Conservation (phyloP, 1,139 yeast genomes). For the Debaryomycetaceae sp. region DNA sequence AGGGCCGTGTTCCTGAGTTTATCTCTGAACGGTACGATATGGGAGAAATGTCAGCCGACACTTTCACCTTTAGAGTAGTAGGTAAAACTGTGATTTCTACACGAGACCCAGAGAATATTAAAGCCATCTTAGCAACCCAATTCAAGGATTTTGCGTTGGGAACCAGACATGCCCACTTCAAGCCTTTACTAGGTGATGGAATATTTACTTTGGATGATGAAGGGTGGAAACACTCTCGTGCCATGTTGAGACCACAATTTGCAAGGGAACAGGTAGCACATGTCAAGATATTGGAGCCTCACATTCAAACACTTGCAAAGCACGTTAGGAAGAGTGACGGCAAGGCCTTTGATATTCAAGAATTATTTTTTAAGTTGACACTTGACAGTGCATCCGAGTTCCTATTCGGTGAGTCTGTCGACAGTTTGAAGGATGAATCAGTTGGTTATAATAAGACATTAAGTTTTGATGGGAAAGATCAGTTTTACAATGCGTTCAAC, state of each 20-base stretch:
- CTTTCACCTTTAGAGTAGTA: constrained; percentile 14
- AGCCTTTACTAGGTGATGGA: constrained; percentile 52
- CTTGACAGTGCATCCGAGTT: constrained; percentile 59
- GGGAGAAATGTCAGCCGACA: background rate
- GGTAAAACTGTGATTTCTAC: constrained; percentile 22
- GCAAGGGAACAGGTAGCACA: constrained; percentile 54
- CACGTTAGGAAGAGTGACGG: constrained; percentile 28
- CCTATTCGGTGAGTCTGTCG: constrained; percentile 53
- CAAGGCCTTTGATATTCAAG: constrained; percentile 43
- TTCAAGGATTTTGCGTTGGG: constrained; percentile 54
- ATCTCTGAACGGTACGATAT: constrained; percentile 5
- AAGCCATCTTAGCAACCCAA: constrained; percentile 40
- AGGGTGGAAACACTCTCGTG: constrained; percentile 58
- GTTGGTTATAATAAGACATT: constrained; percentile 13
- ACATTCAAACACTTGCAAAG: constrained; percentile 34
- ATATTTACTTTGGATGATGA: constrained; percentile 54
- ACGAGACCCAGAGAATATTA: constrained; percentile 37
- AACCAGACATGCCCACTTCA: constrained; percentile 38
- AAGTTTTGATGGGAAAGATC: constrained; percentile 27
- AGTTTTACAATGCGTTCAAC: constrained; percentile 44
- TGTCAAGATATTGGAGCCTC: constrained; percentile 46
- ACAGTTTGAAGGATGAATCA: constrained; percentile 30
- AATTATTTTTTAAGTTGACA: constrained; percentile 47
- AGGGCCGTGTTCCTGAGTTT: constrained; percentile 24
- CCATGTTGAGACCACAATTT: constrained; percentile 59